Conservation (phyloP, 805 yeast species). For the Metahyphopichia silvanorum region DNA sequence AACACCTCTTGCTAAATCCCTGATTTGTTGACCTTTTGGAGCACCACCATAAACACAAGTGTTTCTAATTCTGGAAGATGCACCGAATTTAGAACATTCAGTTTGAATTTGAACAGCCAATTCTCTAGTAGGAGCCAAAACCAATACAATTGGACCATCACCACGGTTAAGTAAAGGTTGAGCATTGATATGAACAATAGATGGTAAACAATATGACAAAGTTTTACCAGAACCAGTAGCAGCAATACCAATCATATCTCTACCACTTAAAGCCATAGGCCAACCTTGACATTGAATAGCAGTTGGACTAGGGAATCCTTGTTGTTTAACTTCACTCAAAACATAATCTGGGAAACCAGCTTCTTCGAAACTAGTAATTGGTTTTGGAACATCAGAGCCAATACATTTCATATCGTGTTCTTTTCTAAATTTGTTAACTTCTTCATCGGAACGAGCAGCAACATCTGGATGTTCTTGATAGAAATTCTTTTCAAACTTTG, state of each 20-base stretch:
- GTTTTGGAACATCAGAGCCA: slow-evolving; percentile 90
- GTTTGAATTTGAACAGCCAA: slow-evolving; percentile 95
- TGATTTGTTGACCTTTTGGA: slow-evolving; percentile 95
- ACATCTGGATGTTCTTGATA: slow-evolving; percentile 84
- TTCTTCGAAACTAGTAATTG: slow-evolving; percentile 89
- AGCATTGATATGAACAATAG: slow-evolving; percentile 96
- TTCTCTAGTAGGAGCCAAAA: slow-evolving; percentile 98
- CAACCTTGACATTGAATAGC: slow-evolving; percentile 99
- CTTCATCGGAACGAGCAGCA: slow-evolving; percentile 67
- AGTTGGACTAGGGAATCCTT: slow-evolving; percentile 93
- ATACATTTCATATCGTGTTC: slow-evolving; percentile 80
- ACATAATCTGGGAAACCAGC: slow-evolving; percentile 98
- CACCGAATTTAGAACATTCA: slow-evolving; percentile 94
- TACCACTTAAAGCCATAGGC: slow-evolving; percentile 99
- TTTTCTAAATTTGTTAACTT: slow-evolving; percentile 72
- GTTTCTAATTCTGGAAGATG: slow-evolving; percentile 89
- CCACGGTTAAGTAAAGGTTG: slow-evolving; percentile 92
- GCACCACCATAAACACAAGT: slow-evolving; percentile 99
- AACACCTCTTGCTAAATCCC: slow-evolving; percentile 92
- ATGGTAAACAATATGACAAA: slow-evolving; percentile 92
- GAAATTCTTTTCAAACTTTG: slow-evolving; percentile 92
- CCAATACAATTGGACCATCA: slow-evolving; percentile 96
- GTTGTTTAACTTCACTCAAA: slow-evolving; percentile 78
- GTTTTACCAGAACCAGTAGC: slow-evolving; percentile 99
- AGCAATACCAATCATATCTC: slow-evolving; percentile 99